phyloP scores from a whole-genome alignment of 495 filamentous ascomycete genomes.

The Podospora appendiculata region DNA sequence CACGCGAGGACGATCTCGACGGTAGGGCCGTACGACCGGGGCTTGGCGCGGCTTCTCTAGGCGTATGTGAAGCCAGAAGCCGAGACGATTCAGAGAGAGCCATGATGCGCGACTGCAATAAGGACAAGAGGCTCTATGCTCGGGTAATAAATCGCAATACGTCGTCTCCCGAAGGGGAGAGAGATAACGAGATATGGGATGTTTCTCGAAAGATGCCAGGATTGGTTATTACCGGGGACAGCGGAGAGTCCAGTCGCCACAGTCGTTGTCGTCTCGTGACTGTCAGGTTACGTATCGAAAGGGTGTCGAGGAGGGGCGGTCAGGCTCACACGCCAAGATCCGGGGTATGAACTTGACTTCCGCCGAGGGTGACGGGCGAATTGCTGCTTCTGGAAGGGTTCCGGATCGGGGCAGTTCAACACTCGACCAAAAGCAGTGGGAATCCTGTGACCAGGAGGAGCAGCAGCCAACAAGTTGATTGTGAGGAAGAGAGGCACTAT shows the following conservation, averaged over 20 bases:
- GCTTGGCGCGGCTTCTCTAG: slow-evolving; percentile 5
- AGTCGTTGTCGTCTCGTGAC: background rate
- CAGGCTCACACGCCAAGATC: slow-evolving; percentile 1
- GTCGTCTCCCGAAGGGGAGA: no score
- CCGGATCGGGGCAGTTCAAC: no score
- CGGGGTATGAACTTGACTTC: background rate
- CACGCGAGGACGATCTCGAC: slow-evolving; percentile 13
- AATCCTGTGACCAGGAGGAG: no score
- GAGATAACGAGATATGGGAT: background rate
- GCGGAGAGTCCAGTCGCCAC: background rate
- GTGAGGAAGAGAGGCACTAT: background rate
- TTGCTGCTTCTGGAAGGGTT: background rate
- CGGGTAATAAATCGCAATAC: background rate
- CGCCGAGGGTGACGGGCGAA: no score
- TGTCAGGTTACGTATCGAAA: slow-evolving; percentile 1
- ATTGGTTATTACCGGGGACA: background rate
- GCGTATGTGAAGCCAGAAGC: slow-evolving; percentile 2
- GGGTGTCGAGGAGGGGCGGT: slow-evolving; percentile 3
- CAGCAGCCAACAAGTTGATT: no score
- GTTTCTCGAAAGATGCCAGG: background rate
- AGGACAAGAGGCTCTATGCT: background rate
- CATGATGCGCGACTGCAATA: slow-evolving; percentile 2
- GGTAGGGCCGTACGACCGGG: slow-evolving; percentile 24
- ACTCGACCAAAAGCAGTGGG: no score
- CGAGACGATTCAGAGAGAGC: slow-evolving; percentile 12